Evolutionary conservation across 139 green algal species (phyloP), one percentile per base, ranked within the genome.

Genomic region (Picochlorum sp.): DNA sequence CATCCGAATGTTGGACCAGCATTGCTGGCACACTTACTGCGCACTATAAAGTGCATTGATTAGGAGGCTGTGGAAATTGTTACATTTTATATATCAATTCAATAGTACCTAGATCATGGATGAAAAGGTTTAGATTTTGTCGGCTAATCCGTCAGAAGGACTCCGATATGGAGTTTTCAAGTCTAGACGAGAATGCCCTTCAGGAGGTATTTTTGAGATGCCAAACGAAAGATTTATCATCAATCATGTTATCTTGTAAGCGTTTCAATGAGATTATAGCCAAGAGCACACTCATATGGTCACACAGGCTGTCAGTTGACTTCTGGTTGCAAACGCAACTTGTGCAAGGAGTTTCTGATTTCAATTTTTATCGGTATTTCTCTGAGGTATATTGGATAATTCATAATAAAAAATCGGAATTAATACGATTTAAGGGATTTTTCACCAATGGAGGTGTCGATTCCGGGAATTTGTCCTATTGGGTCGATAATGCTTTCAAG

Each of bases 121-220:
- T n/a, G n/a, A n/a, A n/a, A n/a, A n/a, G n/a, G n/a, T n/a, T n/a
- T n/a, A n/a, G n/a, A n/a, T n/a, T n/a, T n/a, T n/a, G n/a, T n/a
- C n/a, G n/a, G n/a, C n/a, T n/a, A n/a, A n/a, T n/a, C n/a, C n/a
- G n/a, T n/a, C n/a, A n/a, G n/a, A n/a, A n/a, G n/a, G n/a, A 47
- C 39, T 47, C 39, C 18, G 39, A 47, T 18, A n/a, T n/a, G n/a
- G n/a, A n/a, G n/a, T n/a, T n/a, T n/a, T n/a, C n/a, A 50, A 20
- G 20, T 28, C 24, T 59, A 12, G 52, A 59, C 24, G 16, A 50
- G 22, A 24, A 43, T 30, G n/a, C 20, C 24, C 53, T 59, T 12
- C 52, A 59, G 53, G 52, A 59, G 24, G 20, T 59, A 16, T 50
- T 59, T 3, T 44, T 24, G 53, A 44, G 52, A 30, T 59, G 52